Conservation (phyloP, 1,284 basidiomycete species). For the Irpex sp. region DNA sequence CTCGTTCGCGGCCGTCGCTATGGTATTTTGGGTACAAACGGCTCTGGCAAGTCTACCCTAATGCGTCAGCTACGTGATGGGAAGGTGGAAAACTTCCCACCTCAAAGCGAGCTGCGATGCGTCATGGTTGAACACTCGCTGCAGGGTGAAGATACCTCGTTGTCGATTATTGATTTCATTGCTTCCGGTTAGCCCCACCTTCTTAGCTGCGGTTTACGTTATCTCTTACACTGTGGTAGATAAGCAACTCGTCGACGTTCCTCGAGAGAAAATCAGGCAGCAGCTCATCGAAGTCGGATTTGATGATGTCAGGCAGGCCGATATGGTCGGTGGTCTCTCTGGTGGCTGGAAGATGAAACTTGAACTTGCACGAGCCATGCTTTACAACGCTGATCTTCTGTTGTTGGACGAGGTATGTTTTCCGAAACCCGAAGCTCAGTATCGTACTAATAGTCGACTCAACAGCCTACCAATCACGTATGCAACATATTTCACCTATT, state of each 20-base stretch:
- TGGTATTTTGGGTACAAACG: constrained; percentile 95
- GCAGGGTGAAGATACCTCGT: constrained; percentile 86
- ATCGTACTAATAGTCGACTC: constrained; percentile 15
- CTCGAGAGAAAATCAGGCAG: constrained; percentile 68
- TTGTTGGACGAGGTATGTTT: constrained; percentile 75
- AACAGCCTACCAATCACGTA: constrained; percentile 89
- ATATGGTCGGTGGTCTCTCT: constrained; percentile 87
- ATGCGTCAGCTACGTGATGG: constrained; percentile 95
- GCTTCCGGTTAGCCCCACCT: constrained; percentile 56
- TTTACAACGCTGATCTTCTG: constrained; percentile 93
- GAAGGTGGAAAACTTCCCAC: constrained; percentile 96
- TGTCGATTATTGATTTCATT: constrained; percentile 87
- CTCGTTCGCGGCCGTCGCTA: constrained; percentile 91
- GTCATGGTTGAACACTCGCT: constrained; percentile 97
- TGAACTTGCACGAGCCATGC: constrained; percentile 90
- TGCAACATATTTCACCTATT: constrained; percentile 26
- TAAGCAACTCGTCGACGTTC: constrained; percentile 53
- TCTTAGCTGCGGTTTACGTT: not conserved
- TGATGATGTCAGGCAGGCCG: constrained; percentile 81
- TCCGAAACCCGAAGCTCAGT: constrained; percentile 3
- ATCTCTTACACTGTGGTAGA: constrained; percentile 35
- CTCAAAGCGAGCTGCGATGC: constrained; percentile 80
- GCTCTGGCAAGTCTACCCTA: constrained; percentile 94
- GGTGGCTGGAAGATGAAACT: constrained; percentile 99
- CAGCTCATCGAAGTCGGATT: constrained; percentile 90